A percentile compares a stretch with the other conserved stretches of the same genome.
These are phyloP conservation scores for Lentinus brumalis DNA, from an alignment of 768 basidiomycete species.

Conservation along the genomic window DNA sequence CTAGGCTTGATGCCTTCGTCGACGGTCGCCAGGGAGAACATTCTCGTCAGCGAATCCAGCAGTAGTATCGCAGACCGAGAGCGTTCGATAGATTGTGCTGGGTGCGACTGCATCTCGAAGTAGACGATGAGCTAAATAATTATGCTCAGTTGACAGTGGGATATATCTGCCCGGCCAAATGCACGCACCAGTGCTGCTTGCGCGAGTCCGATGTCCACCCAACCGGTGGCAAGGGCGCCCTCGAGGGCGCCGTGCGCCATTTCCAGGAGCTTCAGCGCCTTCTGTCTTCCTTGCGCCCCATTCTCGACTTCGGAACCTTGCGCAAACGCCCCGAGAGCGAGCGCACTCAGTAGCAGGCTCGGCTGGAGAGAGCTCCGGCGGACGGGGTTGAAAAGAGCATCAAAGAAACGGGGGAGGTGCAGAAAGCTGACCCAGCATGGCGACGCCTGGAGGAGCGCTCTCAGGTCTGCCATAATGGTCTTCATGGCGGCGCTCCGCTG, in stretches of 20 bases:
- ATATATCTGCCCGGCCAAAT: not conserved
- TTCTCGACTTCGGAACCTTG: conserved; percentile 12
- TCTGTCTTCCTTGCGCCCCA: conserved; percentile 31
- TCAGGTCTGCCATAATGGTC: conserved; percentile 55
- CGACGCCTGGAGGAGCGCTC: conserved; percentile 62
- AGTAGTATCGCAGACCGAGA: conserved; percentile 10
- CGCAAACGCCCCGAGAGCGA: conserved; percentile 29
- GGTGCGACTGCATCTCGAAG: conserved; percentile 18
- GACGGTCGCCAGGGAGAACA: conserved; percentile 41
- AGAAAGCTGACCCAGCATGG: conserved; percentile 77
- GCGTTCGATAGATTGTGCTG: not conserved
- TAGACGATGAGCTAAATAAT: conserved; percentile 6
- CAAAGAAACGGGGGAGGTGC: conserved; percentile 68
- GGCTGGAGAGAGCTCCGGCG: conserved; percentile 64
- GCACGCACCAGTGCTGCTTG: conserved; percentile 12
- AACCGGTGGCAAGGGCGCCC: conserved; percentile 69
- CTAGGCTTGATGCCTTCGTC: conserved; percentile 39
- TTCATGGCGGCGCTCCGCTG: conserved; percentile 50
- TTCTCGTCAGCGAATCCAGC: conserved; percentile 14
- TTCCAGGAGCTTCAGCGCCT: conserved; percentile 45
- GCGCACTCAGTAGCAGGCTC: conserved; percentile 57
- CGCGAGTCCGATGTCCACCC: conserved; percentile 31
- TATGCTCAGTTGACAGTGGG: too few species aligned
- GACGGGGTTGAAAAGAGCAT: conserved; percentile 53
- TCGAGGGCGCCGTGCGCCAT: conserved; percentile 46